phyloP scores from a whole-genome alignment of 176 grass and related monocot species.

The Cenchrus americanus region DNA sequence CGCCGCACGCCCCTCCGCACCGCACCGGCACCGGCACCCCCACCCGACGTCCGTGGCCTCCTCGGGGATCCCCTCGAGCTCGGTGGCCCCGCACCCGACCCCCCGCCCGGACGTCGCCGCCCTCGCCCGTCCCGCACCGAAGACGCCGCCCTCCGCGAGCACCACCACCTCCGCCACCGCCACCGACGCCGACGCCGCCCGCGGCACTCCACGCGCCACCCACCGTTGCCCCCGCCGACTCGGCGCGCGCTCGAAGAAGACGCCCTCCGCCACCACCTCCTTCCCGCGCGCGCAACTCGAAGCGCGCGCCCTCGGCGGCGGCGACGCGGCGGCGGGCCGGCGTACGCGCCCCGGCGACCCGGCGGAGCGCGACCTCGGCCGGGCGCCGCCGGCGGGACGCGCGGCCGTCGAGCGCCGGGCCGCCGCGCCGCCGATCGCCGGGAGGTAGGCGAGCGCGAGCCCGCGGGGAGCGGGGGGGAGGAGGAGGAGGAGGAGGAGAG shows the following conservation, averaged over 20 bases:
- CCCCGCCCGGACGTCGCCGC: neutral
- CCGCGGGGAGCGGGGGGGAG: neutral
- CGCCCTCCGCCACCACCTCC: slow-evolving; percentile 28
- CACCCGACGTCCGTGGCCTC: slow-evolving; percentile 36
- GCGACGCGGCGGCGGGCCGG: slow-evolving; percentile 48
- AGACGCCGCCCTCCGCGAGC: slow-evolving; percentile 42
- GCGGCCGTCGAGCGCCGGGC: slow-evolving; percentile 42
- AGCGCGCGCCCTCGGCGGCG: slow-evolving; percentile 57
- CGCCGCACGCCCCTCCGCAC: slow-evolving; percentile 20
- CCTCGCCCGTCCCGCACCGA: slow-evolving; percentile 28
- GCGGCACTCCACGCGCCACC: slow-evolving; percentile 53
- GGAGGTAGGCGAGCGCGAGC: slow-evolving; percentile 55
- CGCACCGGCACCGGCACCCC: slow-evolving; percentile 35
- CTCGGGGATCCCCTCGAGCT: slow-evolving; percentile 62
- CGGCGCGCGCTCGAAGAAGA: slow-evolving; percentile 37
- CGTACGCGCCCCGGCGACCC: slow-evolving; percentile 37
- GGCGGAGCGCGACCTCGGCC: slow-evolving; percentile 38
- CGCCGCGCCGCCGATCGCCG: slow-evolving; percentile 48
- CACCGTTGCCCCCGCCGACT: neutral
- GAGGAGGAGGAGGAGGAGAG: slow-evolving; percentile 30
- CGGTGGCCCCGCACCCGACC: neutral
- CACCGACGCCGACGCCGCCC: neutral
- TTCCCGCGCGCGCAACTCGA: slow-evolving; percentile 55
- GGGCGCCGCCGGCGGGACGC: slow-evolving; percentile 40
- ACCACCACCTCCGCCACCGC: slow-evolving; percentile 45